Base-by-base conservation (phyloP, 495 filamentous ascomycete species). In the Penicillium cinerascens region DNA sequence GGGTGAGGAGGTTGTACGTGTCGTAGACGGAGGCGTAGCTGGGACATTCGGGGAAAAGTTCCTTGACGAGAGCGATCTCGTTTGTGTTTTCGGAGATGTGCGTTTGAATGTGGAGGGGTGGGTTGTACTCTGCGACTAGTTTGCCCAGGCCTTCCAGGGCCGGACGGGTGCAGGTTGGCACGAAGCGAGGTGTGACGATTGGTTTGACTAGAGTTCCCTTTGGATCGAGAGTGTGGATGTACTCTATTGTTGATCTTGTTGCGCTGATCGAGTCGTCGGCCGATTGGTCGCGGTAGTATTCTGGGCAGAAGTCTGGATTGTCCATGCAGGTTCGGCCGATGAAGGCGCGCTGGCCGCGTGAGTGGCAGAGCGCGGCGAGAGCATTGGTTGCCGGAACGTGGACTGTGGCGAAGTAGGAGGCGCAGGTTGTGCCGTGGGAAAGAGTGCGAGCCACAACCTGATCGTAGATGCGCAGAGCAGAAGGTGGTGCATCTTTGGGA, bases 311-410 rank as follows among this genome's bases (percentile, higher is more conserved):
- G 35, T 70, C 55, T 1, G 71, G 66, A 41, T 74, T 74, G 68
- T 97, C 88, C 92, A 98, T 98, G 77, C 89, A 95, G 29, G 89
- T 86, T 48, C 92, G 83, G 47, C 92, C 92, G 49, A 98, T 79
- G 59, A 97, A 88, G 27, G 92, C 92, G 49, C 92, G 81, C 68
- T 97, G 93, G 41, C 93, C 93, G 21, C 77, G 75, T 0, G 68
- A 60, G 22, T 87, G 78, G 62, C 89, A 93, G 42, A 96, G 81
- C 40, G 86, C 81, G 2, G 92, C 88, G 21, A 98, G 86, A 5
- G 95, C 81, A 71, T 96, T 96, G 7, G 92, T 98, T 3, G 88
- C 78, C 1, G 80, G 68, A 15, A 90, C 85, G 70, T 91, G 82
- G 54, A 87, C 83, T 38, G 92, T 97, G 37, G 92, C 92, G 73